Evolutionary conservation across 78 protist genomes (phyloP).

Genomic region (Chrysochromulina parva): DNA sequence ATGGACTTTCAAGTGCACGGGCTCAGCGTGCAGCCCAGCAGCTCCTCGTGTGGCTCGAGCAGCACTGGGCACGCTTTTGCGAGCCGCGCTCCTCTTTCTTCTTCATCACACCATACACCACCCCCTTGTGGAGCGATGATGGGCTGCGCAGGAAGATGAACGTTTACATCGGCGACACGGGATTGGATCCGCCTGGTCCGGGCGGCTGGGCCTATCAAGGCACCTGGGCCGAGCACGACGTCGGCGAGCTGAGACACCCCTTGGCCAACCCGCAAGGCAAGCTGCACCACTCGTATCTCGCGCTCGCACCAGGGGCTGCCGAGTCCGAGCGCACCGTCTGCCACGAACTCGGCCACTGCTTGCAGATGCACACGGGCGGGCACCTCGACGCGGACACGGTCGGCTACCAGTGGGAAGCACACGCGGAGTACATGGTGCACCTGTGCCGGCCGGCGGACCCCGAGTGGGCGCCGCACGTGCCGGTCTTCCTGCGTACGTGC

Average conservation of each 20-base stretch:
- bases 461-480: background rate
- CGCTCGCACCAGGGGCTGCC: background rate
- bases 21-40: background rate
- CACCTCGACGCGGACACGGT: background rate
- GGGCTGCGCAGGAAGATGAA: background rate
- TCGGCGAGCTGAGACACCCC: background rate
- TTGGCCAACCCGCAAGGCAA: background rate
- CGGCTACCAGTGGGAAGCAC: conserved; percentile 4
- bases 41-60: background rate
- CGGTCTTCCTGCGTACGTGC: background rate
- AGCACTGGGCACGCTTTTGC: background rate
- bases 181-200: background rate
- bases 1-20: background rate
- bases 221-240: background rate
- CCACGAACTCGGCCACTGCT: background rate
- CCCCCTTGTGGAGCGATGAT: background rate
- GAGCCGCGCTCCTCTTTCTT: background rate
- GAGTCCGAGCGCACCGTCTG: background rate
- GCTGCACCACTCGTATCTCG: background rate
- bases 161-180: background rate
- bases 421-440: background rate
- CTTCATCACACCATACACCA: background rate
- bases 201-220: background rate
- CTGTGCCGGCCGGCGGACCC: background rate
- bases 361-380: conserved; percentile 15